phyloP scores from a whole-genome alignment of 202 grass and related monocot genomes.

The Cymbopogon flexuosus region DNA sequence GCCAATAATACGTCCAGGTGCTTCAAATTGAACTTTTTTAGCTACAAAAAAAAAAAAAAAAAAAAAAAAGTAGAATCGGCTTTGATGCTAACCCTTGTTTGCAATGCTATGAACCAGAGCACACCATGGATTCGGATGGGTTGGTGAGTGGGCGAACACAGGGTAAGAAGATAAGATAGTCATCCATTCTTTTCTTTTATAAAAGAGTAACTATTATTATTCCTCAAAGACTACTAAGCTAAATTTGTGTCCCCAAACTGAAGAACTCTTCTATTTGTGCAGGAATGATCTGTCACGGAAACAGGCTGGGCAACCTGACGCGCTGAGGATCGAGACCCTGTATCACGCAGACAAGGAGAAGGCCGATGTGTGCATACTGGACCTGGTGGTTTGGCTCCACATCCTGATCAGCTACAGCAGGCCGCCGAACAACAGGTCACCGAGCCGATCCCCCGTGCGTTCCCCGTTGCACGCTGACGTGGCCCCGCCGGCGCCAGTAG shows the following conservation, averaged over 20 bases:
- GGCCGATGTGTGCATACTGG: slow-evolving; percentile 56
- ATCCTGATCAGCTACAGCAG: slow-evolving; percentile 51
- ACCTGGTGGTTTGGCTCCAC: slow-evolving; percentile 79
- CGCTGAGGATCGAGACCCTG: slow-evolving; percentile 58
- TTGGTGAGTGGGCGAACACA: slow-evolving; percentile 80
- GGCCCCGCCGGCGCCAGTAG: neutral
- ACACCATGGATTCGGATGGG: slow-evolving; percentile 95
- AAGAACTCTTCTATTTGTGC: neutral
- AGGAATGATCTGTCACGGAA: slow-evolving; percentile 40
- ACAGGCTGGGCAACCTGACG: slow-evolving; percentile 20
- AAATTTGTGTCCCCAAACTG: neutral
- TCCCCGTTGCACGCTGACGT: slow-evolving; percentile 22
- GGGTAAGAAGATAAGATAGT: slow-evolving; percentile 43
- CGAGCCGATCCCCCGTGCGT: slow-evolving; percentile 58
- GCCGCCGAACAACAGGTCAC: slow-evolving; percentile 41
- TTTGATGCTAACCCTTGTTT: slow-evolving; percentile 11
- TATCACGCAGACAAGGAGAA: slow-evolving; percentile 61
- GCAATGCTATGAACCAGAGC: slow-evolving; percentile 40
- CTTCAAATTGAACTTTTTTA: neutral
- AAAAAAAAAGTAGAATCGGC: too few species aligned
- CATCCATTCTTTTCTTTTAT: neutral
- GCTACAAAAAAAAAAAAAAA: neutral
- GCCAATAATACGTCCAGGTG: slow-evolving; percentile 82
- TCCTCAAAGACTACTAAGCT: neutral
- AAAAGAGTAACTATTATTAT: neutral